Conservation (phyloP, 2,329 filamentous ascomycete genomes). For the Diaporthe sp. region DNA sequence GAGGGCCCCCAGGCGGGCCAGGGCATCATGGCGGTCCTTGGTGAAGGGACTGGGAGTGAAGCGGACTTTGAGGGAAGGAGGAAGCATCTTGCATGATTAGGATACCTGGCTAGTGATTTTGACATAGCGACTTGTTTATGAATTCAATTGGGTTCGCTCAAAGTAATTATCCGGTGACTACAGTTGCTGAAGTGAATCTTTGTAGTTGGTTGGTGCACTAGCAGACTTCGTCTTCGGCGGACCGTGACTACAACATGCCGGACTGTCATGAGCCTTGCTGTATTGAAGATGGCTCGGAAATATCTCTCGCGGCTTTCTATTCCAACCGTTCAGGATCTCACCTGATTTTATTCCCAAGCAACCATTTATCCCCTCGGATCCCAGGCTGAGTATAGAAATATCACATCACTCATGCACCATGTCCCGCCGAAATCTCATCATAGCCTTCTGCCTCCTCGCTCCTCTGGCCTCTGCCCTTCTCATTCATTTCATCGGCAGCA, state of each 20-base stretch:
- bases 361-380: too few relatives aligned
- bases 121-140: not conserved
- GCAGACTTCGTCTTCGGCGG: too few relatives aligned
- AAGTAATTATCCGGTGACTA: not conserved
- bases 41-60: not conserved
- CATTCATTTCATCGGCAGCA: not conserved
- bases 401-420: not conserved
- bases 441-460: not conserved
- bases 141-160: too few relatives aligned
- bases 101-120: not conserved
- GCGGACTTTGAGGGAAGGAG: not conserved
- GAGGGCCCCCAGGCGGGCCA: not conserved
- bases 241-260: not conserved
- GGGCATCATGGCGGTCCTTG: too few relatives aligned
- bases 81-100: not conserved
- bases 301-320: too few relatives aligned
- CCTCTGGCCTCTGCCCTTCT: not conserved
- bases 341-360: too few relatives aligned
- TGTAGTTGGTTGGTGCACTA: not conserved
- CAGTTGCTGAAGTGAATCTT: not conserved
- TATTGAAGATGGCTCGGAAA: not conserved
- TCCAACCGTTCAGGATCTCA: too few relatives aligned
- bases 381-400: not conserved
- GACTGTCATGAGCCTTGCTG: not conserved
- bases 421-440: not conserved